Evolutionary conservation across 805 yeast genomes (phyloP), one percentile per base, ranked within the genome.

Genomic region (Yueomyces sinensis): DNA sequence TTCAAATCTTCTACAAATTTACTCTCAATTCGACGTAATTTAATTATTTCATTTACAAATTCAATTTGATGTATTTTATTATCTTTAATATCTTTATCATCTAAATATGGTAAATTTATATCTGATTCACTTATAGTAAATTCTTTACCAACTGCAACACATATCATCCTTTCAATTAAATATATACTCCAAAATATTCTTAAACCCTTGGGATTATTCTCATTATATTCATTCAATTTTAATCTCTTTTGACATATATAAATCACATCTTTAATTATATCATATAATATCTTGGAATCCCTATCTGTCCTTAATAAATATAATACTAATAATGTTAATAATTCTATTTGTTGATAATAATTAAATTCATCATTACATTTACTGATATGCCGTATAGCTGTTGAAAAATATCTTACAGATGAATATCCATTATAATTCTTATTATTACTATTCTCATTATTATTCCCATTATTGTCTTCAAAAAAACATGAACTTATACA

Each of bases 131-230:
- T 54, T n/a, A 76, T 47, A 1, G 67, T 58, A 44, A 70, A 73
- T 2, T 72, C 72, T 46, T 70, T 70, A 4, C 79, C 76, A 11
- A 76, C 74, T 7, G 79, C 72, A 27, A 74, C 68, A 27, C 76
- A 68, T 32, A 74, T 70, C 56, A 74, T 65, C 47, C 79, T 65
- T 45, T 76, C 82, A 31, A 73, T 47, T n/a, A 72, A 46, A 48
- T 74, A 76, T 6, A 69, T 68, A 47, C 77, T 70, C 82, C 82
- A 76, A 57, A 76, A 76, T 14, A 72, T 54, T 41, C 81, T 61
- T 53, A 72, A 51, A 45, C 62, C 65, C 34, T 61, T 59, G 6
- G 44, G 41, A 33, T 47, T 53, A 9, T 46, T 36, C 3, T 44
- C 39, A 23, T 49, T 42, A n/a, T 11, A 11, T 47, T 54, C 46